A percentile compares a stretch with the other conserved stretches of the same genome.
Conservation (phyloP, 306 rosid species). For the Sesbania bispinosa region DNA sequence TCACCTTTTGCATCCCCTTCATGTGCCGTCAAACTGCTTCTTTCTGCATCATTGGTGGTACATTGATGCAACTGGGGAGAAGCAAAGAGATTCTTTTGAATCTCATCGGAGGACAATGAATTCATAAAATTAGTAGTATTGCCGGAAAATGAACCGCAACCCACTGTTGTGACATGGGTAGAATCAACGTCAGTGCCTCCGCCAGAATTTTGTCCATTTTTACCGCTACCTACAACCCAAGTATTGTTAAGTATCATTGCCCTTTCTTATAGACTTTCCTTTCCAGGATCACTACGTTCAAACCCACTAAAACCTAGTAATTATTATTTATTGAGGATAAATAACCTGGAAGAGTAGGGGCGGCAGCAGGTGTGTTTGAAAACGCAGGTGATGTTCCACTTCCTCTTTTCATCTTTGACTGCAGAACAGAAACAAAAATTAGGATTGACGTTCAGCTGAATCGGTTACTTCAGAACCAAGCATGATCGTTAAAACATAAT, state of each 20-base stretch:
- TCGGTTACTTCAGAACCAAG: not conserved
- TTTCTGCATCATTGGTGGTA: constrained; percentile 44
- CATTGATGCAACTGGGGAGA: constrained; percentile 65
- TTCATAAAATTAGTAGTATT: constrained; percentile 24
- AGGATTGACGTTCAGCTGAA: not conserved
- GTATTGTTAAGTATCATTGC: not conserved
- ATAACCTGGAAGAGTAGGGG: constrained; percentile 53
- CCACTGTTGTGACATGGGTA: constrained; percentile 32
- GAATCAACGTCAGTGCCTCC: constrained; percentile 54
- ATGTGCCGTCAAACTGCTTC: constrained; percentile 29
- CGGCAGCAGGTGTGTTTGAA: constrained; percentile 31
- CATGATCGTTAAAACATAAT: not conserved
- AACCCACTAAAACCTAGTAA: not conserved
- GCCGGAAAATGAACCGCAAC: constrained; percentile 30
- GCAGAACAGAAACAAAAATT: constrained; percentile 35
- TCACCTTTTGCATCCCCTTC: constrained; percentile 34
- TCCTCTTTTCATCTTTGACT: constrained; percentile 89
- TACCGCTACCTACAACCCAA: constrained; percentile 47
- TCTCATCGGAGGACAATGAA: constrained; percentile 31
- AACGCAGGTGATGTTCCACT: constrained; percentile 46
- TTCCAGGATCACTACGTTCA: not conserved
- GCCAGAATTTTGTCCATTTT: constrained; percentile 46
- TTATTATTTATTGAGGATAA: not conserved
- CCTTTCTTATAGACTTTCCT: not conserved
- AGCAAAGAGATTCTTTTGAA: constrained; percentile 46